Percentiles rank a stretch among this genome's conserved stretches.
Conservation (phyloP, 345 rosid genomes). For the Raphanus raphanistrum region DNA sequence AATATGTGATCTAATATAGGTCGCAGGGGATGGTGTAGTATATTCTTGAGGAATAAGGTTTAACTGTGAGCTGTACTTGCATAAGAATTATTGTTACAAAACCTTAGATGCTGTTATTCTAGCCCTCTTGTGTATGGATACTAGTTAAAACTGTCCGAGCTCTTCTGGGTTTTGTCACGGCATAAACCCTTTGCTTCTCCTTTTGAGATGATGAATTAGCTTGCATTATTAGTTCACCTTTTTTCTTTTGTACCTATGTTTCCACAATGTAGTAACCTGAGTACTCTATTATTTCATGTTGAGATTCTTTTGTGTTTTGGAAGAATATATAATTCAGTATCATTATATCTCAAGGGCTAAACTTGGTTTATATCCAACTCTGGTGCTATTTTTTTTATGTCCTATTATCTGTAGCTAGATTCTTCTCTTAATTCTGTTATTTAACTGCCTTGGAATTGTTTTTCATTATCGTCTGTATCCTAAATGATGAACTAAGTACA, state of each 20-base stretch:
- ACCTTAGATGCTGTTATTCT: background rate
- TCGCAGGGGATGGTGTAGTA: background rate
- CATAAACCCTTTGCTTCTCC: slow-evolving; percentile 13
- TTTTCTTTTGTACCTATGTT: background rate
- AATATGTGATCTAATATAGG: background rate
- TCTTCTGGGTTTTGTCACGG: background rate
- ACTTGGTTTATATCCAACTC: slow-evolving; percentile 2
- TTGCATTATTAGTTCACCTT: background rate
- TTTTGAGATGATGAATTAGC: slow-evolving; percentile 15
- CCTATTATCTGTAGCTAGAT: background rate
- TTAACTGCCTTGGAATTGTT: background rate
- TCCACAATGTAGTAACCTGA: background rate
- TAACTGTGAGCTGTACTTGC: background rate
- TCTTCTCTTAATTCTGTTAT: background rate
- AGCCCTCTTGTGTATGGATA: background rate
- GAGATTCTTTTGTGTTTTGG: slow-evolving; percentile 9
- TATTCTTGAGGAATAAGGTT: slow-evolving; percentile 6
- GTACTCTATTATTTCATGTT: background rate
- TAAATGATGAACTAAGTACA: background rate
- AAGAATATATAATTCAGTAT: background rate
- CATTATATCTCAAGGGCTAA: background rate
- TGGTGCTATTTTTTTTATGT: background rate
- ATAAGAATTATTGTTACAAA: background rate
- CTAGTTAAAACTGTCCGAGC: background rate
- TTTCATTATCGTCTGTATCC: background rate